Percentiles rank a stretch among this genome's conserved stretches.
Conservation (phyloP, 768 basidiomycete genomes). For the Russula dissimulans region DNA sequence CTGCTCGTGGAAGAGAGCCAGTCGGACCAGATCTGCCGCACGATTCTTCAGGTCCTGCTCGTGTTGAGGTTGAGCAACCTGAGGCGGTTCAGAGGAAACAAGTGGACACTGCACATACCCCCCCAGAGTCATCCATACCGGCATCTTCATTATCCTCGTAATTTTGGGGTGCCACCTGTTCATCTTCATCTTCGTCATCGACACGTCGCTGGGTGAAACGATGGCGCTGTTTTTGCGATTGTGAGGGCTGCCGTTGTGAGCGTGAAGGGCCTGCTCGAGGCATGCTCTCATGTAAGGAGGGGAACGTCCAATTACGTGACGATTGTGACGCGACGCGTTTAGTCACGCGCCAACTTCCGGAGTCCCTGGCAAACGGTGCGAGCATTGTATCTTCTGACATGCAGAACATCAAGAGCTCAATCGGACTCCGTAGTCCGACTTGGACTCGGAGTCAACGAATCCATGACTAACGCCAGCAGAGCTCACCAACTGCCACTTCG, state of each 20-base stretch:
- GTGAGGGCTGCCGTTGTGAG: conserved; percentile 31
- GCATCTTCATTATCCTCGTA: conserved; percentile 29
- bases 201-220: conserved; percentile 19
- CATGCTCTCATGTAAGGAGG: conserved; percentile 19
- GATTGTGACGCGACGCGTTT: not conserved
- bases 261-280: conserved; percentile 28
- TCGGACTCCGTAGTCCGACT: too few species aligned
- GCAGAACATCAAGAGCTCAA: too few species aligned
- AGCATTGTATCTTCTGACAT: too few species aligned
- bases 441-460: too few species aligned
- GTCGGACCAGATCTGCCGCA: conserved; percentile 64
- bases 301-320: not conserved
- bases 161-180: conserved; percentile 25
- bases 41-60: conserved; percentile 55
- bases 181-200: conserved; percentile 28
- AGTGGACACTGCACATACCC: not conserved
- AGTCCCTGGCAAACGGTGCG: too few species aligned
- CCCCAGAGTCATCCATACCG: conserved; percentile 21
- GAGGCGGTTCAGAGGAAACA: not conserved
- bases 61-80: too few species aligned
- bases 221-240: conserved; percentile 23
- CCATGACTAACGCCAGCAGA: too few species aligned
- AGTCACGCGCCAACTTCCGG: not conserved
- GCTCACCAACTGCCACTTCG: too few species aligned
- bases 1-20: conserved; percentile 76